Evolutionary conservation across 805 yeast species (phyloP), one percentile per base, ranked within the genome.

Genomic region (Ogataea nakhonphanomensis): DNA sequence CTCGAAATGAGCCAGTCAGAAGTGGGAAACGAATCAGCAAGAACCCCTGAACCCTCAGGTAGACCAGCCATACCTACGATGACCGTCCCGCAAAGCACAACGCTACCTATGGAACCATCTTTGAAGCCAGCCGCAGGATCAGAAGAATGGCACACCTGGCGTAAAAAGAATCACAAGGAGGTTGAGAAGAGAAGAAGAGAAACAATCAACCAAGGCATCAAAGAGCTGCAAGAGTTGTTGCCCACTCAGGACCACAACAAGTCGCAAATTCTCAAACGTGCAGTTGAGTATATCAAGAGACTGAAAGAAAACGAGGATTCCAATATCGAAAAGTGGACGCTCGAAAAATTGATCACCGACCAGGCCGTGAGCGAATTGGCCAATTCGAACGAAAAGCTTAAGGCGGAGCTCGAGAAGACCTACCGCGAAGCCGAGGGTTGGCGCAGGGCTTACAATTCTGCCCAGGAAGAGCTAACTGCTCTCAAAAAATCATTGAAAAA

Each of bases 181-280:
- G 97, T 90, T 15, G 97, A 90, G 66, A 76, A 95, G 58, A 79
- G 96, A 53, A 78, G 97, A 64, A 78, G 97, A 57, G 95, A 89
- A 59, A 77, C 81, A 33, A 90, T 90, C 58, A 90, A 88, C 64
- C 68, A 73, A 30, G 96, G 96, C n/a, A 88, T 90, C 57, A 79
- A 78, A 54, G 86, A 81, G 52, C 71, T 90, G 52, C 84, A 90
- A 24, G 77, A 77, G 17, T 62, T 90, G 44, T 76, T 90, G 40
- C 96, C 96, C 12, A 79, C 86, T 10, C 77, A 80, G 35, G 96
- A 88, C 57, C 78, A 86, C 41, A 91, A 91, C 64, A 93, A 93
- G 70, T 84, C 97, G 12, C 91, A 88, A 60, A 86, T 91, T 44
- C 71, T 93, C 51, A 81, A 79, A 55, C 75, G 91, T 44, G 95